Evolutionary conservation across 139 green algal species (phyloP).

Genomic region (Chlamydomonas eustigma): DNA sequence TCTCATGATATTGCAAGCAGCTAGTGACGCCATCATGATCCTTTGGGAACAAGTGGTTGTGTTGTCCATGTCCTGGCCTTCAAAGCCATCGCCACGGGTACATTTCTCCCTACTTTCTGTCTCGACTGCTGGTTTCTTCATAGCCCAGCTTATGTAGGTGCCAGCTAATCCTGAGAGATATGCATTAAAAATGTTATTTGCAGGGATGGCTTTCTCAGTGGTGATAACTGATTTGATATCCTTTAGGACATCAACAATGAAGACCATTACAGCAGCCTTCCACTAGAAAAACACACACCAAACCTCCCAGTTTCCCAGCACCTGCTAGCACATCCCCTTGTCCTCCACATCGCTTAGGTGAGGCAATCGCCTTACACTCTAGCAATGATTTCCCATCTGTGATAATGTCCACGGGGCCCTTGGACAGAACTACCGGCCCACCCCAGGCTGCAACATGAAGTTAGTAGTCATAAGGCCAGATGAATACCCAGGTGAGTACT

Average conservation of each 20-base stretch:
- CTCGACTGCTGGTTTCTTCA: too few relatives aligned
- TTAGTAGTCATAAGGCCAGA: too few relatives aligned
- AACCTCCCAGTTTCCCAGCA: too few relatives aligned
- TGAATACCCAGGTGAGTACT: too few relatives aligned
- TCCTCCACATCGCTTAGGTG: conserved; percentile 52
- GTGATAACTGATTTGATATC: conserved; percentile 23
- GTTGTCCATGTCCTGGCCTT: conserved; percentile 5
- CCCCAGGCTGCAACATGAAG: conserved; percentile 26
- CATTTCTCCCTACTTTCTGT: too few relatives aligned
- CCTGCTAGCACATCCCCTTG: conserved; percentile 65
- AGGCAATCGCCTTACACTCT: conserved; percentile 16
- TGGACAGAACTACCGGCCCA: conserved; percentile 46
- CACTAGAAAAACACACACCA: too few relatives aligned
- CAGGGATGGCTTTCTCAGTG: conserved; percentile 13
- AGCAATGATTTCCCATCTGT: conserved; percentile 17
- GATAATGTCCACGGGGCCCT: conserved; percentile 45
- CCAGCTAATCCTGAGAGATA: not conserved
- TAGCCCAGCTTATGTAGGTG: conserved; percentile 19
- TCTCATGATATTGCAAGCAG: conserved; percentile 32
- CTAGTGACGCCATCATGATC: conserved; percentile 27
- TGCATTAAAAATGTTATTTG: too few relatives aligned
- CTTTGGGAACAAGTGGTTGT: not conserved
- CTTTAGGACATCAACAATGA: not conserved
- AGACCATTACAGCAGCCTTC: not conserved
- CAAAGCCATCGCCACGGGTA: too few relatives aligned